A percentile compares a stretch with the other conserved stretches of the same genome.
phyloP scores from a whole-genome alignment of 805 yeast species.

The Metschnikowia kofuensis region DNA sequence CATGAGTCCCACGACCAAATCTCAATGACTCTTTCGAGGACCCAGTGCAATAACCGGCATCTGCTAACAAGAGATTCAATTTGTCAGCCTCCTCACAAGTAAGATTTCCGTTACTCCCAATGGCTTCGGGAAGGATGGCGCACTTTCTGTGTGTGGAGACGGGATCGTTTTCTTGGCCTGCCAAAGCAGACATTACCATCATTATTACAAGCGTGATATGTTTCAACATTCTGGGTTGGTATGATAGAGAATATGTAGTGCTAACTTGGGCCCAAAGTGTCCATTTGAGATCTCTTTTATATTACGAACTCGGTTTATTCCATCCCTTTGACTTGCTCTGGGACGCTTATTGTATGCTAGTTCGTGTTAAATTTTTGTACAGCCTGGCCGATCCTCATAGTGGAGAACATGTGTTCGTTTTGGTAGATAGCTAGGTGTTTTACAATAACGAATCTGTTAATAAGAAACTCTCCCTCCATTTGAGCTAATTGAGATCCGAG shows the following conservation, averaged over 20 bases:
- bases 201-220: not conserved
- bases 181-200: not conserved
- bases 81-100: not conserved
- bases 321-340: too few relatives aligned
- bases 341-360: too few relatives aligned
- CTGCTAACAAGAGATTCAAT: not conserved
- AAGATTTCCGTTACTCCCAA: not conserved
- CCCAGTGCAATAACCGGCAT: not conserved
- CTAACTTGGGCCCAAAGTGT: too few relatives aligned
- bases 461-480: too few relatives aligned
- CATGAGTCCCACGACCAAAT: not conserved
- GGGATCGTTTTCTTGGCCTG: not conserved
- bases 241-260: not conserved
- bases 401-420: too few relatives aligned
- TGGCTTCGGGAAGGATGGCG: not conserved
- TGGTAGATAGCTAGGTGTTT: too few relatives aligned
- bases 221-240: not conserved
- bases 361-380: too few relatives aligned
- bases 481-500: too few relatives aligned
- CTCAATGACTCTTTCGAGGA: not conserved
- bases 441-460: too few relatives aligned
- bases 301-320: too few relatives aligned
- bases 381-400: too few relatives aligned
- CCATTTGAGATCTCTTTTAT: too few relatives aligned
- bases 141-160: not conserved